Base-by-base conservation (phyloP, 495 filamentous ascomycete species). In the Xylaria bambusicola region DNA sequence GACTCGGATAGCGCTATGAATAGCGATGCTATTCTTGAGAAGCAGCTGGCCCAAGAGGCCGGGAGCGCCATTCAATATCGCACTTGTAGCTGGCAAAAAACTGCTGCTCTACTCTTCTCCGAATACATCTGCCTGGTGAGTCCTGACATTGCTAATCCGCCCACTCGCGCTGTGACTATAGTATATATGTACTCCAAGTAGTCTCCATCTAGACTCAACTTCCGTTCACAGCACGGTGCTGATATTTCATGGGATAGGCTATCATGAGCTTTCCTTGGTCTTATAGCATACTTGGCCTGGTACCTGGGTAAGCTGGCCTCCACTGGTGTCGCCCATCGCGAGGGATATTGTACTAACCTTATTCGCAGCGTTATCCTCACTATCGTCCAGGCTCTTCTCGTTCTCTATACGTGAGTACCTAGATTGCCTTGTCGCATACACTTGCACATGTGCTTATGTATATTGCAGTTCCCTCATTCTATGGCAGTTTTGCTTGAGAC, bases 231-330 rank as follows among this genome's bases (percentile, higher is more conserved):
- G 41, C 29, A 23, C 26, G 4, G 23, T 26, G 21, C 40, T 20
- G 15, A 42, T 40, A 12, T 13, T 46, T 15, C 12, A 38, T 13
- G 2, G 12, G 26, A 35, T 58, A 75, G 75, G 91, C 91, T 36
- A 96, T 95, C 66, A 96, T 96, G 91, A 93, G 89, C 20, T 95
- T 95, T 68, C 91, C 91, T 1, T 94, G 87, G 79, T 93, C 90
- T 0, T 96, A 96, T 74, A 90, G 90, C 7, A 77, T 92, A 35
- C 81, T 96, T 20, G 91, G 91, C 9, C 80, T 96, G 24, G 89
- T 94, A n/a, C 91, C 91, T 0, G 91, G 91, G 75, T 77, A 66
- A 60, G 73, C 67, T 60, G 55, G 51, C 47, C 58, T 60, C 29
- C 29, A 38, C 42, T 53, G 40, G 40, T 38, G 60, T 44, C 49